A percentile compares a stretch with the other conserved stretches of the same genome.
These are phyloP conservation scores for Tausonia pullulans DNA, from an alignment of 1,284 basidiomycete species.

Conservation along the genomic window DNA sequence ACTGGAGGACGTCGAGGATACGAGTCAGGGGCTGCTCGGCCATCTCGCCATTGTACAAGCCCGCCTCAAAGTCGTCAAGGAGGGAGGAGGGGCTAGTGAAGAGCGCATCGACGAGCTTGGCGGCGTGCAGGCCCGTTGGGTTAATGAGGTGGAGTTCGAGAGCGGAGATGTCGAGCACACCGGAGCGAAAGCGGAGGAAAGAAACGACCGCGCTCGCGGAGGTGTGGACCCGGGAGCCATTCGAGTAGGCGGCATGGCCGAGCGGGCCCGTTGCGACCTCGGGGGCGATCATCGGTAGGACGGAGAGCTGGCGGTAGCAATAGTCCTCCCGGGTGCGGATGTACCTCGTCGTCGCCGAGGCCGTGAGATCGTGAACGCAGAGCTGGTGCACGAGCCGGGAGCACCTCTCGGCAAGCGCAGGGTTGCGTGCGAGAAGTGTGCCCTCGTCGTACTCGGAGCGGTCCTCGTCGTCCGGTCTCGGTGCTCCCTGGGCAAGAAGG, in stretches of 20 bases:
- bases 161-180: slow-evolving; percentile 74
- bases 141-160: slow-evolving; percentile 82
- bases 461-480: slow-evolving; percentile 38
- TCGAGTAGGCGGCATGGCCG: slow-evolving; percentile 48
- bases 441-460: slow-evolving; percentile 23
- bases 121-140: slow-evolving; percentile 59
- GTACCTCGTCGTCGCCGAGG: slow-evolving; percentile 72
- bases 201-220: slow-evolving; percentile 62
- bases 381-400: slow-evolving; percentile 76
- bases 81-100: slow-evolving; percentile 38
- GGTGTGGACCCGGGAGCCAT: slow-evolving; percentile 59
- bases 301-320: slow-evolving; percentile 69
- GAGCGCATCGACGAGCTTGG: slow-evolving; percentile 58
- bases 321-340: slow-evolving; percentile 81
- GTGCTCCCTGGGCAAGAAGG: slow-evolving; percentile 59
- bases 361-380: slow-evolving; percentile 73
- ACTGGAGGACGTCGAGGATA: slow-evolving; percentile 76
- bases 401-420: slow-evolving; percentile 73
- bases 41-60: slow-evolving; percentile 25
- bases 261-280: slow-evolving; percentile 17
- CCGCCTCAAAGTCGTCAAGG: slow-evolving; percentile 44
- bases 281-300: slow-evolving; percentile 41
- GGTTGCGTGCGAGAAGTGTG: slow-evolving; percentile 55
- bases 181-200: slow-evolving; percentile 71
- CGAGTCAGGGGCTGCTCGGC: slow-evolving; percentile 63